Percentiles rank a stretch among this genome's conserved stretches.
Conservation (phyloP, 345 rosid genomes). For the Euphorbia peplus region DNA sequence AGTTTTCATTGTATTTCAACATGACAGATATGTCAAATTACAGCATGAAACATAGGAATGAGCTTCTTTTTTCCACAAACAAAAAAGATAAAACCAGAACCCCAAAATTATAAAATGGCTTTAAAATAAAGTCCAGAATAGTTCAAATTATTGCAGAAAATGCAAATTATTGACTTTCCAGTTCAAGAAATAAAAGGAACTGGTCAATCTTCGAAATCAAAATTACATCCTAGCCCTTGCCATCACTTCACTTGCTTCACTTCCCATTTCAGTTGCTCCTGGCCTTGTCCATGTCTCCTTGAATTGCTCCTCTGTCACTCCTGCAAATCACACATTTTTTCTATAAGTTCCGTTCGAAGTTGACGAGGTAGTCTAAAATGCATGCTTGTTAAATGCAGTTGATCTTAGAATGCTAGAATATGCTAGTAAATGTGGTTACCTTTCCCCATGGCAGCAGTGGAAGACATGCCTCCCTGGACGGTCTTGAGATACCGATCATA, state of each 20-base stretch:
- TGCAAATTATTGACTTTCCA: slow-evolving; percentile 31
- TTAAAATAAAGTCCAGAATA: slow-evolving; percentile 10
- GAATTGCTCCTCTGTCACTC: slow-evolving; percentile 97
- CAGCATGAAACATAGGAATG: background rate
- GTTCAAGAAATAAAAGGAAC: slow-evolving; percentile 25
- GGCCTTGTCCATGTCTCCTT: slow-evolving; percentile 82
- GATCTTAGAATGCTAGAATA: background rate
- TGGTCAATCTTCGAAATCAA: slow-evolving; percentile 32
- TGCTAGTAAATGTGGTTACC: slow-evolving; percentile 39
- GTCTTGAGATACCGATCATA: slow-evolving; percentile 87
- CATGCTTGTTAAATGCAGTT: background rate
- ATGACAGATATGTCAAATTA: background rate
- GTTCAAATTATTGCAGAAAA: slow-evolving; percentile 22
- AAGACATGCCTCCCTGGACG: slow-evolving; percentile 90
- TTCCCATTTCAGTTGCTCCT: slow-evolving; percentile 47
- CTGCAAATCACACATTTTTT: slow-evolving; percentile 42
- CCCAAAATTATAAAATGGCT: slow-evolving; percentile 11
- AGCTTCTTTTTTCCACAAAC: background rate
- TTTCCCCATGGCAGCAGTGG: slow-evolving; percentile 99
- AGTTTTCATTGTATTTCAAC: background rate
- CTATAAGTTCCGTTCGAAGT: too few relatives aligned
- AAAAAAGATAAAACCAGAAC: background rate
- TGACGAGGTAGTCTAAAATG: too few relatives aligned
- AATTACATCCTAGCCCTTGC: slow-evolving; percentile 89
- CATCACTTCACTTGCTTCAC: slow-evolving; percentile 44